Percentiles rank a stretch among this genome's conserved stretches.
phyloP scores from a whole-genome alignment of 2,329 filamentous ascomycete genomes.

The Emergomyces orientalis region DNA sequence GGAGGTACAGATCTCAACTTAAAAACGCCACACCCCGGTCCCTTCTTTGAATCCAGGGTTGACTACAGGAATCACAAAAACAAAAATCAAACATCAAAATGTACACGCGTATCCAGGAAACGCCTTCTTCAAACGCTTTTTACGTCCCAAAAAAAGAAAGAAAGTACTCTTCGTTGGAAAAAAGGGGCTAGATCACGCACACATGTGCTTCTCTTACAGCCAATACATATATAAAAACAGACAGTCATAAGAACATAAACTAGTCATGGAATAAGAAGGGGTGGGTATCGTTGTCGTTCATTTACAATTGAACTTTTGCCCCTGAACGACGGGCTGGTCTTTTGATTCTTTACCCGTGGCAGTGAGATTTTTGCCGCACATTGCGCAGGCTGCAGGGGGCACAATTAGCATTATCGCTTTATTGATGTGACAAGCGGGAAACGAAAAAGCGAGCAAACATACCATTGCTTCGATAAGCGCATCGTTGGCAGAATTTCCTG shows the following conservation, averaged over 20 bases:
- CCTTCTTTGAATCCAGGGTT: not conserved
- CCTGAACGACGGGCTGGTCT: slow-evolving; percentile 45
- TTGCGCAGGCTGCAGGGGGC: slow-evolving; percentile 45
- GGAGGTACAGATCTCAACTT: not conserved
- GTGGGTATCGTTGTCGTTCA: not conserved
- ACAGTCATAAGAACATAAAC: not conserved
- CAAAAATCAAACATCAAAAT: too few relatives aligned
- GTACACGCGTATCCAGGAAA: not conserved
- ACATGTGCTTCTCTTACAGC: not conserved
- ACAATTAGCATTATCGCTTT: slow-evolving; percentile 12
- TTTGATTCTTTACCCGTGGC: slow-evolving; percentile 38
- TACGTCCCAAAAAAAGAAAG: not conserved
- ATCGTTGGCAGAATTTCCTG: slow-evolving; percentile 51
- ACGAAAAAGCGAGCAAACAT: slow-evolving; percentile 18
- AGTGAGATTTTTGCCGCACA: slow-evolving; percentile 50
- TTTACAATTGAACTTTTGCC: slow-evolving; percentile 47
- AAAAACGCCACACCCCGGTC: not conserved
- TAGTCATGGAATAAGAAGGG: not conserved
- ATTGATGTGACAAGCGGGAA: not conserved
- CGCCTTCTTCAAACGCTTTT: not conserved
- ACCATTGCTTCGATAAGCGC: slow-evolving; percentile 55
- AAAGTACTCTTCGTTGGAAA: not conserved
- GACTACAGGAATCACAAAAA: too few relatives aligned
- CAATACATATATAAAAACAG: not conserved
- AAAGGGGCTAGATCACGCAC: too few relatives aligned